A percentile compares a stretch with the other conserved stretches of the same genome.
phyloP scores from a whole-genome alignment of 2,329 filamentous ascomycete genomes.

The Sclerotinia borealis region DNA sequence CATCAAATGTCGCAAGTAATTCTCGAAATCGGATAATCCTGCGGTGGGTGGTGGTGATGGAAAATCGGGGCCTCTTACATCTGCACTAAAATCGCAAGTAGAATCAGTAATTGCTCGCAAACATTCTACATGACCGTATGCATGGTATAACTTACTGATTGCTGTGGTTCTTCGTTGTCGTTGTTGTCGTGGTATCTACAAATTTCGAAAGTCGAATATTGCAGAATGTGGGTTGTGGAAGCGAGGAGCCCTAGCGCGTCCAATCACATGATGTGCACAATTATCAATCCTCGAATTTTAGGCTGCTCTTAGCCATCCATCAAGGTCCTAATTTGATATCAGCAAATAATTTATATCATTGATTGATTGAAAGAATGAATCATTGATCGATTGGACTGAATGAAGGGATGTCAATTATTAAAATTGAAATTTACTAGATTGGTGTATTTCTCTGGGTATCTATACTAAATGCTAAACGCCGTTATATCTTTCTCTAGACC shows the following conservation, averaged over 20 bases:
- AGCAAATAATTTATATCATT: neutral
- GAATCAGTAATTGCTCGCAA: slow-evolving; percentile 33
- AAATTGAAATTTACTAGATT: neutral
- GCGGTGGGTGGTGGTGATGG: slow-evolving; percentile 19
- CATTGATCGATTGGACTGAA: neutral
- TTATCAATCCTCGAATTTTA: neutral
- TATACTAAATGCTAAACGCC: neutral
- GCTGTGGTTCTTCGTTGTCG: slow-evolving; percentile 28
- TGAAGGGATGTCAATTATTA: too few species aligned
- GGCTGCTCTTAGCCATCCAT: neutral
- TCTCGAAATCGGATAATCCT: slow-evolving; percentile 1
- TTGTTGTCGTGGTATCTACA: slow-evolving; percentile 18
- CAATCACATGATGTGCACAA: neutral
- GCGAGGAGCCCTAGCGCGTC: slow-evolving; percentile 4
- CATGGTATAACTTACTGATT: slow-evolving; percentile 48
- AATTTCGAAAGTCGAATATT: slow-evolving; percentile 14
- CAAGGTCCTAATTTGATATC: neutral
- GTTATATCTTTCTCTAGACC: neutral
- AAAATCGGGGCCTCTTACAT: slow-evolving; percentile 58
- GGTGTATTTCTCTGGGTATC: neutral
- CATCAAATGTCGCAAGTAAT: neutral
- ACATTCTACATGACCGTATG: neutral
- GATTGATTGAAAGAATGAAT: neutral
- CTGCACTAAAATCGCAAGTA: slow-evolving; percentile 59
- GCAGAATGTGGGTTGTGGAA: neutral